These are phyloP conservation scores for Haberlea rhodopensis DNA, from an alignment of 257 asterid genomes.

Conservation along the genomic window DNA sequence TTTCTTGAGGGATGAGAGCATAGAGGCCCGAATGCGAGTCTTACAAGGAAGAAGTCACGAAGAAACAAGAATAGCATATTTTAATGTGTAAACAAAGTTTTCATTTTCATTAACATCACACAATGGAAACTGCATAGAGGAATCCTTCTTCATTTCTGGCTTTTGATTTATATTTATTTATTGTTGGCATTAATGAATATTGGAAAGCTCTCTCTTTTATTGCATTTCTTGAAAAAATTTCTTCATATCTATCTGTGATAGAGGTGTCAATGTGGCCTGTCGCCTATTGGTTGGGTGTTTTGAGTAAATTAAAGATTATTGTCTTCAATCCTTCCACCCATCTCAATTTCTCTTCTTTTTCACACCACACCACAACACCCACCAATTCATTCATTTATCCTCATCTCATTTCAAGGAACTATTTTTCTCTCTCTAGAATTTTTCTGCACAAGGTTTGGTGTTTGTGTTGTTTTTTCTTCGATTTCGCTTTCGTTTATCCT, in stretches of 20 bases:
- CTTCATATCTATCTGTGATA: conserved; percentile 13
- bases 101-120: background rate
- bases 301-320: conserved; percentile 41
- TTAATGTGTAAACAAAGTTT: background rate
- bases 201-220: conserved; percentile 21
- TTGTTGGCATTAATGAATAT: conserved; percentile 20
- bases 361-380: conserved; percentile 47
- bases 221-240: background rate
- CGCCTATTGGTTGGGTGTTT: conserved; percentile 30
- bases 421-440: conserved; percentile 22
- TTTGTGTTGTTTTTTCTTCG: background rate
- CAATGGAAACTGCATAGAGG: background rate
- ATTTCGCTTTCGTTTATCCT: conserved; percentile 30
- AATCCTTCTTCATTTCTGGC: background rate
- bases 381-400: conserved; percentile 30
- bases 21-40: too few relatives aligned
- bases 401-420: conserved; percentile 27
- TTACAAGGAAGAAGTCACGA: too few relatives aligned
- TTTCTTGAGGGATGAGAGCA: too few relatives aligned
- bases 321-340: conserved; percentile 45
- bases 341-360: conserved; percentile 31
- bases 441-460: conserved; percentile 29
- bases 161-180: background rate
- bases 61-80: too few relatives aligned
- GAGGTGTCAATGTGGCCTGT: conserved; percentile 32